Percentiles rank a stretch among this genome's conserved stretches.
These are phyloP conservation scores for Fusarium sp. DNA, from an alignment of 2,329 filamentous ascomycete genomes.

Conservation along the genomic window DNA sequence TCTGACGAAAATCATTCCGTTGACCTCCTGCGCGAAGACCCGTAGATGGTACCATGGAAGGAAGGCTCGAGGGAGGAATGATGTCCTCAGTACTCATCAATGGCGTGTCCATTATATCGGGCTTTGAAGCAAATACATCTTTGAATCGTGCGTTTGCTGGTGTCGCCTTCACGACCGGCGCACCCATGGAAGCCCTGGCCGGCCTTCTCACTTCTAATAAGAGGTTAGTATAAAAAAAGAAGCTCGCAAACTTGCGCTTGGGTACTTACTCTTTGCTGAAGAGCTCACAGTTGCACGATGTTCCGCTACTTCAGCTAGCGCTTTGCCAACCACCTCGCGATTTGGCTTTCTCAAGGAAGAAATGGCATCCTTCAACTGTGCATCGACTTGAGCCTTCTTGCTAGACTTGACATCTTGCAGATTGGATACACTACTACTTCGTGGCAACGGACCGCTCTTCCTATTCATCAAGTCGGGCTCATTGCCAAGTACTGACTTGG, in stretches of 20 bases:
- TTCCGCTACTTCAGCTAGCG: constrained; percentile 74
- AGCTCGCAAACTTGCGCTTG: background rate
- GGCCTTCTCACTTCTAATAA: constrained; percentile 64
- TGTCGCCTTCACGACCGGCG: constrained; percentile 66
- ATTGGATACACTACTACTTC: constrained; percentile 61
- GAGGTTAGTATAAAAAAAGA: constrained; percentile 45
- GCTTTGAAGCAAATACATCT: constrained; percentile 56
- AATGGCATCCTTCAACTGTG: constrained; percentile 79
- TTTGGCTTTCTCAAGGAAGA: constrained; percentile 80
- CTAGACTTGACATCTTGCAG: constrained; percentile 67
- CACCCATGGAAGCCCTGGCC: constrained; percentile 51
- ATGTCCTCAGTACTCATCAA: constrained; percentile 45
- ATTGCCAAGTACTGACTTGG: constrained; percentile 61
- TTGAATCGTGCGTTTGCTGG: constrained; percentile 66
- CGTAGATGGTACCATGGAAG: constrained; percentile 56
- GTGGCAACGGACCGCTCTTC: constrained; percentile 54
- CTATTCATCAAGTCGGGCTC: constrained; percentile 53
- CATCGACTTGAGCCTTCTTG: constrained; percentile 74
- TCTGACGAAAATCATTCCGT: constrained; percentile 46
- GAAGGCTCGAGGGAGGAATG: constrained; percentile 53
- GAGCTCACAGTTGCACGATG: constrained; percentile 63
- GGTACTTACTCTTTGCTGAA: constrained; percentile 60
- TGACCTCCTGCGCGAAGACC: constrained; percentile 49
- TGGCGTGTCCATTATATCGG: constrained; percentile 37
- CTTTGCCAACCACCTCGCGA: constrained; percentile 73